Base-by-base conservation (phyloP, 2,329 filamentous ascomycete genomes). In the Hymenoscyphus fructigenus region DNA sequence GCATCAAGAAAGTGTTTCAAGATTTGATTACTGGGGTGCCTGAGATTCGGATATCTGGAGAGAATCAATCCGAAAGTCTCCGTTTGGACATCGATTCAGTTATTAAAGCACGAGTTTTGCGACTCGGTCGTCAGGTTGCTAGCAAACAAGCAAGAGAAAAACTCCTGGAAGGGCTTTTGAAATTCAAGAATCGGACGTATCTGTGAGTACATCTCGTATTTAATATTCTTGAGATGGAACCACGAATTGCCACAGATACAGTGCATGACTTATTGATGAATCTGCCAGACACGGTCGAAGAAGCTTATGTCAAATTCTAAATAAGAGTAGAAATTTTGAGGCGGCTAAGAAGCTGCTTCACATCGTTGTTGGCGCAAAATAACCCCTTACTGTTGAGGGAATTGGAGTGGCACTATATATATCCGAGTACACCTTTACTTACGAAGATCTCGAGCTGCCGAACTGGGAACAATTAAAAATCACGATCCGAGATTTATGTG, bases 221-320 rank as follows among this genome's bases (percentile, higher is more conserved):
- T 17, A 36, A 36, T 2, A 47, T 34, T 38, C 59, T 68, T 14
- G 12, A 38, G 7, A n/a, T 15, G 6, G 47, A 62, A 5, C 28
- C 38, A n/a, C 73, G 17, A 29, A 53, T 32, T 56, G 29, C 10
- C 61, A 36, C 34, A 26, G 41, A 26, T 50, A 60, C 20, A 23
- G 20, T 15, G 28, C 14, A 32, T 23, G 36, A 47, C 23, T 15
- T 57, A 17, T 28, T 63, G 10, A 20, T 23, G 9, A 28, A 38
- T 34, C 23, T 65, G 6, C 65, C 63, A 36, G 64, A 77, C 7
- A 56, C 62, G 3, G 57, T 79, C 28, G 65, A 75, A 23, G 71
- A 72, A 14, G 75, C 75, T 59, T 79, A 81, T 64, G 70, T 78
- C 5, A 70, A 15, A 78, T 81, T 20, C 66, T 81, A 0, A 38